These are phyloP conservation scores for Didymella keratinophila DNA, from an alignment of 2,329 filamentous ascomycete species.

Conservation along the genomic window DNA sequence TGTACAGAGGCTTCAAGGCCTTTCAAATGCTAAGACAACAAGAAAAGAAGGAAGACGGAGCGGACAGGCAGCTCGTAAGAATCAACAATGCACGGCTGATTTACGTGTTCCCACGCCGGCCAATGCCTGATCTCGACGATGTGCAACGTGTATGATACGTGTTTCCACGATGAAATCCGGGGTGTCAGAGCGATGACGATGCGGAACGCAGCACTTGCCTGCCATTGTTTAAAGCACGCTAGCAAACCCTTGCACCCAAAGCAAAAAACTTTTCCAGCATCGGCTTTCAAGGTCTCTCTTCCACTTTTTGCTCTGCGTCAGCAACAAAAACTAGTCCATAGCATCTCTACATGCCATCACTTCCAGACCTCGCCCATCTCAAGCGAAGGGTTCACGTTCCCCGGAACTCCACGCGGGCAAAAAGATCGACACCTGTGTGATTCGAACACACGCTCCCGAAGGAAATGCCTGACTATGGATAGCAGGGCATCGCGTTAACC, in stretches of 20 bases:
- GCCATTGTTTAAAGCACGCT: background rate
- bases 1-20: no score
- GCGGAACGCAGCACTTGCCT: background rate
- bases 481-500: conserved; percentile 27
- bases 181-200: background rate
- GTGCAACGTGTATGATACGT: no score
- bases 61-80: no score
- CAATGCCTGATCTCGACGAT: no score
- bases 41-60: no score
- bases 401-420: background rate
- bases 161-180: no score
- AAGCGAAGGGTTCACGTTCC: background rate
- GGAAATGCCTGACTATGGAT: conserved; percentile 29
- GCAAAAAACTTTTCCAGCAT: background rate
- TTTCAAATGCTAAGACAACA: no score
- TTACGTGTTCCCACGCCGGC: no score
- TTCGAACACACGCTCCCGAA: conserved; percentile 43
- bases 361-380: background rate
- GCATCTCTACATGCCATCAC: background rate
- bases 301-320: no score
- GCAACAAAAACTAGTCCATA: background rate
- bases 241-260: background rate
- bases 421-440: conserved; percentile 38
- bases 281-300: background rate
- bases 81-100: no score